Evolutionary conservation across 495 filamentous ascomycete species (phyloP).

Genomic region (Tuber brumale): DNA sequence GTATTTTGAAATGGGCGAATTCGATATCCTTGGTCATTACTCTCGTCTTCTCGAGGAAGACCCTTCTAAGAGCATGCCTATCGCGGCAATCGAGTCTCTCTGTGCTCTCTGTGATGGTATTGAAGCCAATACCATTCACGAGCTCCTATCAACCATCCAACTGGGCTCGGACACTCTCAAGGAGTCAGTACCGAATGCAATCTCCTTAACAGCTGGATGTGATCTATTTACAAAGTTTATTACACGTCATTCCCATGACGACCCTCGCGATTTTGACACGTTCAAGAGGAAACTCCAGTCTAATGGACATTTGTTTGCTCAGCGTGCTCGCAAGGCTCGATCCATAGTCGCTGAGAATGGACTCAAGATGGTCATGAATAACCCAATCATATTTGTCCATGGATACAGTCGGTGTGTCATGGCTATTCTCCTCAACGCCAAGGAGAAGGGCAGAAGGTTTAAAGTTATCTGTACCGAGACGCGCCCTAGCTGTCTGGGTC

Average conservation of each 20-base stretch:
- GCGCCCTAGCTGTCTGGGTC: constrained; percentile 52
- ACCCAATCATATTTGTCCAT: constrained; percentile 74
- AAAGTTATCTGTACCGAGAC: constrained; percentile 71
- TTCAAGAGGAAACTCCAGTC: constrained; percentile 73
- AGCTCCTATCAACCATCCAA: constrained; percentile 79
- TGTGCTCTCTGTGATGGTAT: constrained; percentile 73
- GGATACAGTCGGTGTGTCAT: constrained; percentile 80
- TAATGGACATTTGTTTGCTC: constrained; percentile 78
- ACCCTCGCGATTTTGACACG: constrained; percentile 64
- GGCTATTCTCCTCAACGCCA: constrained; percentile 65
- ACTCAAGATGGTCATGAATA: constrained; percentile 66
- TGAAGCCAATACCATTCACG: constrained; percentile 76
- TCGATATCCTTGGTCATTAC: constrained; percentile 39
- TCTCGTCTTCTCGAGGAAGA: constrained; percentile 46
- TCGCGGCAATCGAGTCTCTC: constrained; percentile 90
- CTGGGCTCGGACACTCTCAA: constrained; percentile 68
- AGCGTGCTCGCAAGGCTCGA: constrained; percentile 75
- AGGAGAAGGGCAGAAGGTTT: constrained; percentile 64
- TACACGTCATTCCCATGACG: constrained; percentile 52
- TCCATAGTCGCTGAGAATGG: constrained; percentile 75
- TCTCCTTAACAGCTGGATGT: constrained; percentile 85
- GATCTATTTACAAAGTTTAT: constrained; percentile 94
- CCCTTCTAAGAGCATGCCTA: constrained; percentile 84
- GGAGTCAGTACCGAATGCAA: constrained; percentile 70
- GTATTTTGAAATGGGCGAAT: constrained; percentile 37